Percentiles rank a stretch among this genome's conserved stretches.
Evolutionary conservation across 192 early-diverging fungal genomes (phyloP).

Genomic region (Mortierella alpina): DNA sequence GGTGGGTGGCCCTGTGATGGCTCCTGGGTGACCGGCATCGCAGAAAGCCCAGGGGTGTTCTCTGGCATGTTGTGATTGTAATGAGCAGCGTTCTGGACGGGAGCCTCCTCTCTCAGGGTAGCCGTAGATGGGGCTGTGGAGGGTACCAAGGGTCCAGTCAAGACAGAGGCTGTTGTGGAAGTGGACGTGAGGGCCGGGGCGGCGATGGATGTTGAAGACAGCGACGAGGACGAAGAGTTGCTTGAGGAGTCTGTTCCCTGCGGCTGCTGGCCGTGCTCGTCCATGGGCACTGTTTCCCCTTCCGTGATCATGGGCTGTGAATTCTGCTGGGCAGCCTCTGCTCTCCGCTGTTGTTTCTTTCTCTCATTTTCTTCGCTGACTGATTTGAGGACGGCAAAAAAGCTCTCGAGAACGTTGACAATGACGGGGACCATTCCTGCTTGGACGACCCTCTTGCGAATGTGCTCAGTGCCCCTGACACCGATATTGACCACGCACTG

Average conservation of each 20-base stretch:
- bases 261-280: not conserved
- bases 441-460: constrained; percentile 86
- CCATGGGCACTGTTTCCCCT: constrained; percentile 26
- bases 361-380: constrained; percentile 66
- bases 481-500: constrained; percentile 91
- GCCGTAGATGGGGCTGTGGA: constrained; percentile 30
- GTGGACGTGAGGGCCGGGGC: not conserved
- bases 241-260: constrained; percentile 23
- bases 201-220: constrained; percentile 12
- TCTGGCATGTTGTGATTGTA: constrained; percentile 23
- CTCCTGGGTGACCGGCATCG: constrained; percentile 14
- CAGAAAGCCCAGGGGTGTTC: constrained; percentile 5
- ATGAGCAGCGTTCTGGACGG: constrained; percentile 14
- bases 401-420: constrained; percentile 79
- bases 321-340: constrained; percentile 38
- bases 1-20: constrained; percentile 13
- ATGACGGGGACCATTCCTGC: constrained; percentile 88
- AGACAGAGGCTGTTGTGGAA: constrained; percentile 6
- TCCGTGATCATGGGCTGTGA: constrained; percentile 36
- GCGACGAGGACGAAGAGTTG: constrained; percentile 29
- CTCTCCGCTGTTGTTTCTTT: constrained; percentile 46
- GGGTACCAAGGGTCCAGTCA: constrained; percentile 17
- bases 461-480: constrained; percentile 81
- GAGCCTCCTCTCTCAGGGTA: constrained; percentile 13
- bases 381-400: constrained; percentile 63